Conservation (phyloP, 805 yeast species). For the Suhomyces pyralidae region DNA sequence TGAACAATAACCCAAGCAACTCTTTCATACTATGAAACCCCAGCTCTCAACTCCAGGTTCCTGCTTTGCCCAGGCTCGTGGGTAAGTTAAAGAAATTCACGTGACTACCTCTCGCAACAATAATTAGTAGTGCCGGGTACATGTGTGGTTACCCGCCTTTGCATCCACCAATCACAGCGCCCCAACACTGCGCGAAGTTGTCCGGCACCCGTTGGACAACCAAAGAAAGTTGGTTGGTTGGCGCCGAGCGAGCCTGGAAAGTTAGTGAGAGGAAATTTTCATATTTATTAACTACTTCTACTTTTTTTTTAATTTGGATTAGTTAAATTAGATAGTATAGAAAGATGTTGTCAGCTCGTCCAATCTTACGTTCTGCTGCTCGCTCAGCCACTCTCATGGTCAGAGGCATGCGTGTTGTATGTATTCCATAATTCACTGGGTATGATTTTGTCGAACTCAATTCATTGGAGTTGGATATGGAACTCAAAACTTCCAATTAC, state of each 20-base stretch:
- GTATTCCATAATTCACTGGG: constrained; percentile 9
- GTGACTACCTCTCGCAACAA: constrained; percentile 3
- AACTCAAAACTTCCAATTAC: neutral
- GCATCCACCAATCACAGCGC: constrained; percentile 11
- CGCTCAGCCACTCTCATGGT: constrained; percentile 59
- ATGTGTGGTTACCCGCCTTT: constrained; percentile 7
- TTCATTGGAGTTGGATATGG: neutral
- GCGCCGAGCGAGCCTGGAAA: constrained; percentile 3
- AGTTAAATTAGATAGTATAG: constrained; percentile 15
- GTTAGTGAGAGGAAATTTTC: constrained; percentile 5
- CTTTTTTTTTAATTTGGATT: constrained; percentile 14
- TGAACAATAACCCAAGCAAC: neutral
- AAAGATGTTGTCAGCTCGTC: constrained; percentile 78
- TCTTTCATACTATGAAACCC: neutral
- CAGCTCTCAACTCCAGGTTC: neutral
- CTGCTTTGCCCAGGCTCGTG: neutral
- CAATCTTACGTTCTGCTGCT: constrained; percentile 80
- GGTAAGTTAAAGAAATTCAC: constrained; percentile 4
- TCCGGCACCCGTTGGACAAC: constrained; percentile 5
- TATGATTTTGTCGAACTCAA: neutral
- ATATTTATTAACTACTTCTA: constrained; percentile 12
- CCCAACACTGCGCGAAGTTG: constrained; percentile 5
- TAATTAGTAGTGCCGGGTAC: neutral
- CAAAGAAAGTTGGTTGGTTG: constrained; percentile 11
- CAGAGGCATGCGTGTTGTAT: constrained; percentile 27